Conservation (phyloP, 1,284 basidiomycete species). For the Tilletiaria anomala region DNA sequence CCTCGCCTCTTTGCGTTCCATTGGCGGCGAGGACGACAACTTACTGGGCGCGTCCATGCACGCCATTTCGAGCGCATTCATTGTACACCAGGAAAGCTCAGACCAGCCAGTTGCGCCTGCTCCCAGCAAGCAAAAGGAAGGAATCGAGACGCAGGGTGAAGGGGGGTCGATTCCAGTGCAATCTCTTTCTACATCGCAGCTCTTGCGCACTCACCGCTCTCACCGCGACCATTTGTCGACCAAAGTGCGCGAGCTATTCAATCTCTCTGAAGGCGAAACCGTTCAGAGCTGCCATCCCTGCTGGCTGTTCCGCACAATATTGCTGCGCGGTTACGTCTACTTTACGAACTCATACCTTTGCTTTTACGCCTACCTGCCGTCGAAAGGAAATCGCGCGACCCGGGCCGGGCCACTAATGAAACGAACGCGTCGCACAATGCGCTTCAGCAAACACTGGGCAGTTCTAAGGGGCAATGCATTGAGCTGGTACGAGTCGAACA, state of each 20-base stretch:
- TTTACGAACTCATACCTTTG: slow-evolving; percentile 79
- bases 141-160: too few species aligned
- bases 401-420: slow-evolving; percentile 15
- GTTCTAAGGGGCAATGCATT: slow-evolving; percentile 12
- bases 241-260: background rate
- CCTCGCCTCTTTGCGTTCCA: too few species aligned
- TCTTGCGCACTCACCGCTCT: too few species aligned
- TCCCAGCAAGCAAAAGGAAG: too few species aligned
- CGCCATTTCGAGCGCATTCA: too few species aligned
- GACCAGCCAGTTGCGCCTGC: too few species aligned
- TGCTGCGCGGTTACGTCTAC: slow-evolving; percentile 93
- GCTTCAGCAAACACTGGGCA: slow-evolving; percentile 28
- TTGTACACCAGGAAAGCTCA: too few species aligned
- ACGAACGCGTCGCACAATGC: slow-evolving; percentile 17
- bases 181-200: too few species aligned
- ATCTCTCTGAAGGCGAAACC: background rate
- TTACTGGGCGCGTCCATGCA: too few species aligned
- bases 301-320: slow-evolving; percentile 36
- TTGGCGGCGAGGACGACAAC: too few species aligned
- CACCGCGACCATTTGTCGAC: background rate
- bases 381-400: slow-evolving; percentile 14
- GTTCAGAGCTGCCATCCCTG: slow-evolving; percentile 9
- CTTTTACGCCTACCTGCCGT: slow-evolving; percentile 78
- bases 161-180: too few species aligned
- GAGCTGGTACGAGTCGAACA: slow-evolving; percentile 23